Conservation (phyloP, 345 rosid species). For the Camelina sativa region DNA sequence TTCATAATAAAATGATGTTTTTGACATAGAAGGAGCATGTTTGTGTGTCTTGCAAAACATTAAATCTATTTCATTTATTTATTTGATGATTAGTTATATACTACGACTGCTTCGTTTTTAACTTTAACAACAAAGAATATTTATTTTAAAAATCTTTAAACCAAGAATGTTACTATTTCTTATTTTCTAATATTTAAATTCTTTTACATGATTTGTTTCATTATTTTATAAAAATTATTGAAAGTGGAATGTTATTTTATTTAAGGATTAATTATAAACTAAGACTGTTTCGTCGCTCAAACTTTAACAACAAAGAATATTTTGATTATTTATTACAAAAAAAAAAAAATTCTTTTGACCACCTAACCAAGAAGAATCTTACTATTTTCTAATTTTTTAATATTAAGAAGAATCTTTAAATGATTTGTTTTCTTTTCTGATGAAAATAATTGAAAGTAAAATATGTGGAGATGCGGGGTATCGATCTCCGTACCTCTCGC, state of each 20-base stretch:
- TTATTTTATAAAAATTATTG: too few species aligned
- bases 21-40: not conserved
- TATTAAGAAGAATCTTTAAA: too few species aligned
- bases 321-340: too few species aligned
- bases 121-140: too few species aligned
- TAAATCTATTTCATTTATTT: not conserved
- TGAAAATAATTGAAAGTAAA: not conserved
- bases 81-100: not conserved
- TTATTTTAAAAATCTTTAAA: not conserved
- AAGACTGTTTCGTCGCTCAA: too few species aligned
- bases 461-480: slow-evolving; percentile 73
- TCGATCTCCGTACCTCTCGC: slow-evolving; percentile 90
- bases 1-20: not conserved
- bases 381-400: too few species aligned
- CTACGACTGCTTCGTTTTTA: too few species aligned
- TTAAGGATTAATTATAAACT: not conserved
- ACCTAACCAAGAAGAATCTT: too few species aligned
- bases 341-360: too few species aligned
- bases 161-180: not conserved
- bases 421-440: not conserved
- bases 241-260: not conserved
- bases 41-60: not conserved
- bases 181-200: too few species aligned
- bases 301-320: too few species aligned
- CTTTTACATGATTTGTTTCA: too few species aligned